Conservation (phyloP, 2,329 filamentous ascomycete genomes). For the Diaporthe helianthi region DNA sequence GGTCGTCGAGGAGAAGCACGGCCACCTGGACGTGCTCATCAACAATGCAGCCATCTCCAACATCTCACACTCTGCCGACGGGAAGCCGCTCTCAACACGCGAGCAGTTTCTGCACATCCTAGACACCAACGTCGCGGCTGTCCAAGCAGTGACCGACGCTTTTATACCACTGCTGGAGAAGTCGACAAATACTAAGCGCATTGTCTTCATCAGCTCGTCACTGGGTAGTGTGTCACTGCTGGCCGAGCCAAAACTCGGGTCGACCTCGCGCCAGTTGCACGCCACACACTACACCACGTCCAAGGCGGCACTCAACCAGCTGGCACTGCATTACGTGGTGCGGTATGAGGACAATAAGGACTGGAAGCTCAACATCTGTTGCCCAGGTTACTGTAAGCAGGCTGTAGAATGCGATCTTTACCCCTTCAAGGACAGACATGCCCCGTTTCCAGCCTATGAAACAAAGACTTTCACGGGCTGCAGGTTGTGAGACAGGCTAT, state of each 20-base stretch:
- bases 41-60: slow-evolving; percentile 43
- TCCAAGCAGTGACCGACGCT: slow-evolving; percentile 41
- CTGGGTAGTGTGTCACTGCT: slow-evolving; percentile 36
- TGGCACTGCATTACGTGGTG: slow-evolving; percentile 36
- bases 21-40: slow-evolving; percentile 44
- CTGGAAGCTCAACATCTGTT: slow-evolving; percentile 42
- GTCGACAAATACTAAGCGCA: slow-evolving; percentile 37
- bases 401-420: too few relatives aligned
- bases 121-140: slow-evolving; percentile 43
- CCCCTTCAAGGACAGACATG: too few relatives aligned
- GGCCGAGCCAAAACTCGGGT: slow-evolving; percentile 27
- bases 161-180: slow-evolving; percentile 44
- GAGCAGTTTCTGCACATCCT: slow-evolving; percentile 39
- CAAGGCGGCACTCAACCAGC: slow-evolving; percentile 42
- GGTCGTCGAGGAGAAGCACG: slow-evolving; percentile 41
- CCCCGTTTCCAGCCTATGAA: too few relatives aligned
- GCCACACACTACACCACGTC: slow-evolving; percentile 38
- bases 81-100: slow-evolving; percentile 30
- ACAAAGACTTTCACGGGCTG: too few relatives aligned
- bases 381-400: slow-evolving; percentile 37
- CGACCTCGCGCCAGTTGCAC: neutral
- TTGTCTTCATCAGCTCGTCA: slow-evolving; percentile 40
- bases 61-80: slow-evolving; percentile 24
- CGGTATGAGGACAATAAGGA: slow-evolving; percentile 36
- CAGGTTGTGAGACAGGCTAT: too few relatives aligned